phyloP scores from a whole-genome alignment of 768 basidiomycete species.

The Leccinum fibrillosum region DNA sequence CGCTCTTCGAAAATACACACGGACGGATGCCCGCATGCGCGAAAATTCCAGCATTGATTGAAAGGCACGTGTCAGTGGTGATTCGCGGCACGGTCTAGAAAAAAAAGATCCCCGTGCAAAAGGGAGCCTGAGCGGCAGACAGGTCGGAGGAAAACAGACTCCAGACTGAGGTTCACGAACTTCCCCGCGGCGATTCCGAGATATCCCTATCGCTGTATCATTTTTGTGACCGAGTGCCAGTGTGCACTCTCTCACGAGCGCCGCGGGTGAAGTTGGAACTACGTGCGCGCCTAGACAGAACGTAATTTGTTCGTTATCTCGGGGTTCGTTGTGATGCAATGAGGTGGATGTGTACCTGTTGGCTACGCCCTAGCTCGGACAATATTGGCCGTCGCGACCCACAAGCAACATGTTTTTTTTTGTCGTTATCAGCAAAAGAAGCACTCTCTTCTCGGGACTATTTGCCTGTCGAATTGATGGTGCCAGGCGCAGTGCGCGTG shows the following conservation, averaged over 20 bases:
- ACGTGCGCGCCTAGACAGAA: background rate
- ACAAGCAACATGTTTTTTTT: background rate
- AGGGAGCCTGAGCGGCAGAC: background rate
- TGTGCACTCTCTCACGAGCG: background rate
- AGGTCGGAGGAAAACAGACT: background rate
- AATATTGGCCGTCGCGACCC: background rate
- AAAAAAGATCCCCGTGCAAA: background rate
- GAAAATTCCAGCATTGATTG: background rate
- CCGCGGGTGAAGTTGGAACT: background rate
- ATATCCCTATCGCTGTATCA: background rate
- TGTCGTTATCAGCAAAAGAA: background rate
- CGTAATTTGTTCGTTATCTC: background rate
- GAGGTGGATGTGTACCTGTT: background rate
- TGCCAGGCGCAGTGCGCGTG: background rate
- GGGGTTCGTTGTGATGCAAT: background rate
- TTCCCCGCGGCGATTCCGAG: background rate
- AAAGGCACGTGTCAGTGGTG: background rate
- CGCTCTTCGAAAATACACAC: constrained; percentile 2
- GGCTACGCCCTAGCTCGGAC: background rate
- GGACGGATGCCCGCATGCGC: background rate
- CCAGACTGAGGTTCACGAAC: background rate
- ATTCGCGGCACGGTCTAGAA: background rate
- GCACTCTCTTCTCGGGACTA: background rate
- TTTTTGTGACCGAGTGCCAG: background rate
- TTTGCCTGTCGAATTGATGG: background rate